These are phyloP conservation scores for Nakazawaea wickerhamii DNA, from an alignment of 805 yeast species.

Conservation along the genomic window DNA sequence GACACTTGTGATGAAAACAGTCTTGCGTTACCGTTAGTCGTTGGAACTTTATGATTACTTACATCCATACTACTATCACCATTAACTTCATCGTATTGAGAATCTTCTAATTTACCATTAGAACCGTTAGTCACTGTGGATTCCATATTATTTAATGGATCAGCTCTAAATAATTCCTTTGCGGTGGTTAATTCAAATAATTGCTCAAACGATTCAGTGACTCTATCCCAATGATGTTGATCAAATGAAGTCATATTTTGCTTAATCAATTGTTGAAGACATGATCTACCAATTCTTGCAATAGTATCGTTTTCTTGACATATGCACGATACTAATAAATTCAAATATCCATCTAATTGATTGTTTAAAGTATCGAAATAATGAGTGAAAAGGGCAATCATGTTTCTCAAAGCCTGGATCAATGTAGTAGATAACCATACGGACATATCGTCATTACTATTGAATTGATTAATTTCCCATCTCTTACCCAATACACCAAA, in stretches of 20 bases:
- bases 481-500: constrained; percentile 73
- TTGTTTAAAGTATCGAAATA: constrained; percentile 73
- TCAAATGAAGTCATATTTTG: constrained; percentile 66
- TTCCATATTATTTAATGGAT: constrained; percentile 38
- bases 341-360: constrained; percentile 74
- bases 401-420: constrained; percentile 88
- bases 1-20: background rate
- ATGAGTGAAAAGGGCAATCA: constrained; percentile 77
- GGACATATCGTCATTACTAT: constrained; percentile 76
- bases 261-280: constrained; percentile 74
- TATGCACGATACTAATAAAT: constrained; percentile 76
- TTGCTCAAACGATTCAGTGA: constrained; percentile 58
- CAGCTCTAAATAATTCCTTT: constrained; percentile 65
- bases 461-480: constrained; percentile 65
- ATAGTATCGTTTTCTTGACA: constrained; percentile 97
- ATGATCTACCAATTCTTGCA: constrained; percentile 88
- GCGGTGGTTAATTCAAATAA: constrained; percentile 86
- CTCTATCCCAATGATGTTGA: constrained; percentile 66
- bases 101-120: constrained; percentile 28
- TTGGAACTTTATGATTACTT: constrained; percentile 25
- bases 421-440: constrained; percentile 97
- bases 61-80: constrained; percentile 30
- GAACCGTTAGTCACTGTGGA: constrained; percentile 7
- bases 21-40: background rate
- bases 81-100: constrained; percentile 24